These are phyloP conservation scores for Stephanodiscus minutulus DNA, from an alignment of 108 stramenopile species.

Conservation along the genomic window DNA sequence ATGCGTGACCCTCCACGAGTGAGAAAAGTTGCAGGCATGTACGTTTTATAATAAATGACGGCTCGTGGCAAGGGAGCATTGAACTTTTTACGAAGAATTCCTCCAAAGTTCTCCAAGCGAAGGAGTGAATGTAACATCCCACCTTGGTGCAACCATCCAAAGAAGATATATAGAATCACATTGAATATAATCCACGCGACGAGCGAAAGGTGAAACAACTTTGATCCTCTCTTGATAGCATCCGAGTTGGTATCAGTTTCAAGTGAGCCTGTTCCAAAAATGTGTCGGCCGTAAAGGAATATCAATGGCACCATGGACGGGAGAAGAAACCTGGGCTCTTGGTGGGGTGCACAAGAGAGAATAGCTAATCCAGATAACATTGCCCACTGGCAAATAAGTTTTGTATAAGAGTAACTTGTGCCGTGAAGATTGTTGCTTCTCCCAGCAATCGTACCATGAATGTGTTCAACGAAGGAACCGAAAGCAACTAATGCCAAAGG, in stretches of 20 bases:
- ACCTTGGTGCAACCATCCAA: slow-evolving; percentile 76
- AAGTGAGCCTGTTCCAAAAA: neutral
- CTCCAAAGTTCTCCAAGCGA: slow-evolving; percentile 9
- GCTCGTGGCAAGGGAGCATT: slow-evolving; percentile 16
- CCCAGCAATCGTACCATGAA: neutral
- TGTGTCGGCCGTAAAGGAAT: slow-evolving; percentile 43
- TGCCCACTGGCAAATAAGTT: slow-evolving; percentile 29
- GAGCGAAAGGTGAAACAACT: neutral
- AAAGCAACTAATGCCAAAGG: slow-evolving; percentile 58
- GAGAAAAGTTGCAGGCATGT: slow-evolving; percentile 83
- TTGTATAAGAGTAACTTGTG: neutral
- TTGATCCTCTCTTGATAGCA: neutral
- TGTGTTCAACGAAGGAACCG: slow-evolving; percentile 5
- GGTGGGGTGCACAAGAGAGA: slow-evolving; percentile 78
- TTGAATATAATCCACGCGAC: slow-evolving; percentile 70
- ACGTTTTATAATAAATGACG: slow-evolving; percentile 68
- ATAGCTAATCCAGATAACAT: slow-evolving; percentile 57
- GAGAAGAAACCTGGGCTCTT: slow-evolving; percentile 82
- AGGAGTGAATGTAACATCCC: slow-evolving; percentile 59
- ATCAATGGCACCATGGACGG: slow-evolving; percentile 66
- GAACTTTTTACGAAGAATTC: neutral
- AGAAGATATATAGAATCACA: slow-evolving; percentile 56
- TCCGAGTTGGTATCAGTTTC: neutral
- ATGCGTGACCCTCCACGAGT: slow-evolving; percentile 8
- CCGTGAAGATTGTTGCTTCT: neutral